These are phyloP conservation scores for Chalciporus piperatus DNA, from an alignment of 768 basidiomycete species.

Conservation along the genomic window DNA sequence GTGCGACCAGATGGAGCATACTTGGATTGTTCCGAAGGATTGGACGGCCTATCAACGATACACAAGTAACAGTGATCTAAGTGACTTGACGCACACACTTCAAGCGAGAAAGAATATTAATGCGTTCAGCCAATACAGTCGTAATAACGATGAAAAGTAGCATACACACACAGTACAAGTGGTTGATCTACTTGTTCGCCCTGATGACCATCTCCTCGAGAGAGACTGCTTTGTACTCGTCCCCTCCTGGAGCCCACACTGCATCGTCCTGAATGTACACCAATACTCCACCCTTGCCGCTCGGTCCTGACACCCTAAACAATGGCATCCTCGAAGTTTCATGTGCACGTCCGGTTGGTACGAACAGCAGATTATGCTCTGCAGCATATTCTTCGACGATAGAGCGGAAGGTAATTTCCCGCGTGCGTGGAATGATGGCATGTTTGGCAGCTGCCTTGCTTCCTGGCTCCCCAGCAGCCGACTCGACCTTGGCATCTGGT, in stretches of 20 bases:
- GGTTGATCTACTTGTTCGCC: conserved; percentile 36
- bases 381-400: conserved; percentile 92
- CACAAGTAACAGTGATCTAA: too few species aligned
- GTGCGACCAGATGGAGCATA: neutral
- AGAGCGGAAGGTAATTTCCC: conserved; percentile 89
- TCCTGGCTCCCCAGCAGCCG: conserved; percentile 32
- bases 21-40: too few species aligned
- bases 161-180: neutral
- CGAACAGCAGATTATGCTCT: conserved; percentile 81
- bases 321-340: conserved; percentile 85
- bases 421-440: conserved; percentile 46
- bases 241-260: conserved; percentile 77
- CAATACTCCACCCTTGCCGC: conserved; percentile 83
- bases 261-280: conserved; percentile 93
- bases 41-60: too few species aligned
- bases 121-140: neutral
- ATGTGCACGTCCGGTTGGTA: conserved; percentile 85
- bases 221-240: conserved; percentile 71
- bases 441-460: conserved; percentile 30
- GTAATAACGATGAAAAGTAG: too few species aligned
- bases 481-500: conserved; percentile 61
- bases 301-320: conserved; percentile 78
- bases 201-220: conserved; percentile 86
- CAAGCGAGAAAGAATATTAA: too few species aligned
- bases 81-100: too few species aligned